phyloP scores from a whole-genome alignment of 371 early-diverging fungal genomes.

The Mortierella sp. region DNA sequence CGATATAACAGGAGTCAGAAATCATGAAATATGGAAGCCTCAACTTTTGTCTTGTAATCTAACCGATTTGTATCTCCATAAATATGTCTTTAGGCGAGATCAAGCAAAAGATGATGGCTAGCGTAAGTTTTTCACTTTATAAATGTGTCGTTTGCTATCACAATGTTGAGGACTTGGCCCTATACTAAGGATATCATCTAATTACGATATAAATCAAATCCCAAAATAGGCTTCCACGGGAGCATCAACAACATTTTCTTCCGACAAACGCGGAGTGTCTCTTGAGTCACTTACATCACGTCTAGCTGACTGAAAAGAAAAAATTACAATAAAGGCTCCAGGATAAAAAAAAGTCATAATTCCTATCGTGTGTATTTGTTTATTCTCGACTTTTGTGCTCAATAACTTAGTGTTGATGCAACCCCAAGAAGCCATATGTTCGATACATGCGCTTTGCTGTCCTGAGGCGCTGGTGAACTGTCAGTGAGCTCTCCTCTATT shows the following conservation, averaged over 20 bases:
- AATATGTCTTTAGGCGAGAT: conserved; percentile 56
- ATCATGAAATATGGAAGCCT: too few species aligned
- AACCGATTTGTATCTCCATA: background rate
- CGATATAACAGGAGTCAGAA: too few species aligned
- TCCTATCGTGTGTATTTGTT: background rate
- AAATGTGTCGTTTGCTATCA: too few species aligned
- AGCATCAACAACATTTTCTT: background rate
- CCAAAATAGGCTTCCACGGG: background rate
- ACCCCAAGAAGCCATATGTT: conserved; percentile 51
- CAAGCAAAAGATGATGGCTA: conserved; percentile 63
- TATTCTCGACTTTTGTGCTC: background rate
- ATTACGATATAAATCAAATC: background rate
- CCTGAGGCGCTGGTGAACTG: conserved; percentile 68
- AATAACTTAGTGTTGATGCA: conserved; percentile 18
- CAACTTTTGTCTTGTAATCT: too few species aligned
- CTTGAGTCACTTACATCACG: conserved; percentile 12
- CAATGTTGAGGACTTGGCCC: background rate
- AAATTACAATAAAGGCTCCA: background rate
- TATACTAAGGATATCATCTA: background rate
- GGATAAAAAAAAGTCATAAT: background rate
- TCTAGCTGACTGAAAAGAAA: background rate
- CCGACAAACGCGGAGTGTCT: conserved; percentile 4
- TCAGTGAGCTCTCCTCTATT: conserved; percentile 72
- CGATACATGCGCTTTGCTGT: conserved; percentile 74
- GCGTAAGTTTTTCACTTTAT: conserved; percentile 30